Evolutionary conservation across 495 filamentous ascomycete genomes (phyloP).

Genomic region (Annulohypoxylon moriforme): DNA sequence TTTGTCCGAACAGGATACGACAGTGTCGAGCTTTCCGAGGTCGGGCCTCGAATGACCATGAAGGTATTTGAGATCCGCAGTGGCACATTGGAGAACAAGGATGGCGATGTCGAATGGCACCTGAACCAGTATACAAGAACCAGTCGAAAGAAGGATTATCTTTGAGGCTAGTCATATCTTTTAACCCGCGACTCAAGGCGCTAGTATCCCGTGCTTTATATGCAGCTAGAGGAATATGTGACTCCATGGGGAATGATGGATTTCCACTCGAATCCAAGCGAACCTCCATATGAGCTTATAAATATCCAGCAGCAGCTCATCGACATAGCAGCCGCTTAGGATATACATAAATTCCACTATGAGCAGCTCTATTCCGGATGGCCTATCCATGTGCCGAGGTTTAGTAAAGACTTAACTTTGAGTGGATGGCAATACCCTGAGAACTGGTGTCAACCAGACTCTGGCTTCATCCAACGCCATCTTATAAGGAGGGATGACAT

Average conservation of each 20-base stretch:
- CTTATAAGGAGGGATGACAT: conserved; percentile 17
- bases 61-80: conserved; percentile 91
- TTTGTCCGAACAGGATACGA: conserved; percentile 68
- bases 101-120: conserved; percentile 96
- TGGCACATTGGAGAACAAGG: conserved; percentile 94
- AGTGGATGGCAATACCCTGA: background rate
- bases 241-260: conserved; percentile 27
- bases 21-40: conserved; percentile 92
- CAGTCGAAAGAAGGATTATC: conserved; percentile 89
- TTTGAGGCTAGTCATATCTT: conserved; percentile 61
- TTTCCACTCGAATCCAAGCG: conserved; percentile 23
- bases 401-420: background rate
- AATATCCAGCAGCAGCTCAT: conserved; percentile 20
- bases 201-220: background rate
- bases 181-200: background rate
- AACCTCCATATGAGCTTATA: conserved; percentile 37
- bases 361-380: conserved; percentile 9
- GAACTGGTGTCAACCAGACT: background rate
- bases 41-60: conserved; percentile 97
- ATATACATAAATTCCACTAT: conserved; percentile 17
- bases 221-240: conserved; percentile 26
- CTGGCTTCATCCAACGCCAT: background rate
- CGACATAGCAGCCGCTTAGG: conserved; percentile 21
- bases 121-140: conserved; percentile 95
- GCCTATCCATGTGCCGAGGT: conserved; percentile 7